Conservation (phyloP, 2,329 filamentous ascomycete species). For the Aspergillus sp. region DNA sequence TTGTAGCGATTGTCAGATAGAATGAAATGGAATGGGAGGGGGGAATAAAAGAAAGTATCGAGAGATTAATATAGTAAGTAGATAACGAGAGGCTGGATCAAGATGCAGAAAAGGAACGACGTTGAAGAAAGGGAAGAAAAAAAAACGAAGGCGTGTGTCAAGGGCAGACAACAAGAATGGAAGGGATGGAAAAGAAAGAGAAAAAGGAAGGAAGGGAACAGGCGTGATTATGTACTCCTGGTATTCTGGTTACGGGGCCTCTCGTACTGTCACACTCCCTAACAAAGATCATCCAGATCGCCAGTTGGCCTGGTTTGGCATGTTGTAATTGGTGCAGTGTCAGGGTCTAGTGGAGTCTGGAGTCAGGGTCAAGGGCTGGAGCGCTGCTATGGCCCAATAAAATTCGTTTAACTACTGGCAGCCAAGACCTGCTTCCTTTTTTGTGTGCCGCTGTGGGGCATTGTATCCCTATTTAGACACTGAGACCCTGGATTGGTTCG, state of each 20-base stretch:
- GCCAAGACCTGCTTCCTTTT: no score
- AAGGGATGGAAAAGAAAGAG: conserved; percentile 3
- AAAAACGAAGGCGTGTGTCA: not conserved
- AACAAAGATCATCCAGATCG: not conserved
- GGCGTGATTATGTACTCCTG: no score
- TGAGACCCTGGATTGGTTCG: not conserved
- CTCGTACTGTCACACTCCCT: no score
- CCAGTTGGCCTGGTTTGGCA: not conserved
- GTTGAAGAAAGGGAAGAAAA: conserved; percentile 4
- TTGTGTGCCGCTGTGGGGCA: conserved; percentile 1
- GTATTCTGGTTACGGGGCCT: no score
- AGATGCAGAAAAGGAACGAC: conserved; percentile 13
- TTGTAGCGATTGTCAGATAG: conserved; percentile 15
- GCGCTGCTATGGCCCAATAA: no score
- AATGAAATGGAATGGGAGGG: conserved; percentile 1
- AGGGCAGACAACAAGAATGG: not conserved
- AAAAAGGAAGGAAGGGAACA: not conserved
- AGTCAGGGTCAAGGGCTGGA: no score
- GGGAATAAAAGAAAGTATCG: conserved; percentile 1
- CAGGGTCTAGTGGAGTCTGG: no score
- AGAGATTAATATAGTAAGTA: conserved; percentile 11
- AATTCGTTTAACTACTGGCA: no score
- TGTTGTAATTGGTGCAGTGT: no score
- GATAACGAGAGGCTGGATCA: conserved; percentile 19
- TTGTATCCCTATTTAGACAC: not conserved